These are phyloP conservation scores for Colletotrichum sp. DNA, from an alignment of 2,329 filamentous ascomycete genomes.

Conservation along the genomic window DNA sequence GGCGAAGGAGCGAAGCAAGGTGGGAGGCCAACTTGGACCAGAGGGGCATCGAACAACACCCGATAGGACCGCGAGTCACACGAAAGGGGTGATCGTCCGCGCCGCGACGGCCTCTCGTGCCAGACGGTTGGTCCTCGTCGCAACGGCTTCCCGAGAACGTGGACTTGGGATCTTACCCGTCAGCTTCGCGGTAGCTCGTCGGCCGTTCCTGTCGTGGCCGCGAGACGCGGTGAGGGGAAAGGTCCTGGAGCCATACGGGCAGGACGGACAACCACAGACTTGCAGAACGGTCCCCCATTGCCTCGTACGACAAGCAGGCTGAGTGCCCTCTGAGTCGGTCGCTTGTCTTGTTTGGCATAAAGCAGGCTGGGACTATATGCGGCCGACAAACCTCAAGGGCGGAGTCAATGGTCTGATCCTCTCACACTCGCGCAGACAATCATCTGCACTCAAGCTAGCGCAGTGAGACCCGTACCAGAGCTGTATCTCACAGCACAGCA, in stretches of 20 bases:
- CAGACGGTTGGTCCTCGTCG: background rate
- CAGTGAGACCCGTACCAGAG: slow-evolving; percentile 1
- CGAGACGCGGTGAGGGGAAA: background rate
- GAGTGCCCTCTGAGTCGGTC: background rate
- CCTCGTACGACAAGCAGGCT: slow-evolving; percentile 6
- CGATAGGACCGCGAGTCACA: background rate
- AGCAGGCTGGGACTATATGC: slow-evolving; percentile 14
- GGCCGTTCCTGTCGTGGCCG: background rate
- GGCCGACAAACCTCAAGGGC: slow-evolving; percentile 3
- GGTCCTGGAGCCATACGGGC: background rate
- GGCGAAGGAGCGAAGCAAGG: background rate
- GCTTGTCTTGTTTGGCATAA: background rate
- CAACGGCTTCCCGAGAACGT: slow-evolving; percentile 18
- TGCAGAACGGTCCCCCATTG: background rate
- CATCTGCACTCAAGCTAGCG: slow-evolving; percentile 7
- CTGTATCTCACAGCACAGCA: background rate
- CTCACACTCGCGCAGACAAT: background rate
- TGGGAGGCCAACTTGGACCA: background rate
- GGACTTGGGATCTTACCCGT: slow-evolving; percentile 18
- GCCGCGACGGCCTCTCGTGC: background rate
- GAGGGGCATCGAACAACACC: slow-evolving; percentile 3
- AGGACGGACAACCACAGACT: background rate
- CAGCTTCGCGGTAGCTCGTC: background rate
- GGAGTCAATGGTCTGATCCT: slow-evolving; percentile 21
- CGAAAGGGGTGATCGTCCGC: background rate